Conservation (phyloP, 2,329 filamentous ascomycete genomes). For the Sarocladium brachiariae region DNA sequence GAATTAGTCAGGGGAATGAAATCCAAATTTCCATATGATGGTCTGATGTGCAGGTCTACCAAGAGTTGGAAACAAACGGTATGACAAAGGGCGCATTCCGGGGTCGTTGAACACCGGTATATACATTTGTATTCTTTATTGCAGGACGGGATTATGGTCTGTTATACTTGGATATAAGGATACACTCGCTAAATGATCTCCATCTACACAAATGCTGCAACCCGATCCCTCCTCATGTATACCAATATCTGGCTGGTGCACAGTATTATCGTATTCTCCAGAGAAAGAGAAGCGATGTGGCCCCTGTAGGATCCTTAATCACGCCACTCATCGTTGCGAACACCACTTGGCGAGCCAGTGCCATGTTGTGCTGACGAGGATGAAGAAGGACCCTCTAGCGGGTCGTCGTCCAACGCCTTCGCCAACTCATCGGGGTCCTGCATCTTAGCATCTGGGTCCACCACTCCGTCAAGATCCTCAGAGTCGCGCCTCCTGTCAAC, state of each 20-base stretch:
- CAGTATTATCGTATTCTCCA: background rate
- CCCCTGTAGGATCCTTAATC: conserved; percentile 18
- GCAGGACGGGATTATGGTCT: background rate
- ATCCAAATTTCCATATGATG: too few relatives aligned
- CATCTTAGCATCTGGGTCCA: conserved; percentile 60
- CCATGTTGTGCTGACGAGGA: conserved; percentile 13
- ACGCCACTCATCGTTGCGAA: conserved; percentile 41
- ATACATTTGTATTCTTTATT: background rate
- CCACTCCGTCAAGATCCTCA: conserved; percentile 36
- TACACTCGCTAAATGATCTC: conserved; percentile 6
- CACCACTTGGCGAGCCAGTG: conserved; percentile 28
- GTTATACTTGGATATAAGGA: background rate
- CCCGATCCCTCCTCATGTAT: too few relatives aligned
- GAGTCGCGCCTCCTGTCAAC: conserved; percentile 29
- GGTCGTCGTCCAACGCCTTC: conserved; percentile 48
- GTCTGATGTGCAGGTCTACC: too few relatives aligned
- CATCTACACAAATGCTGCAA: too few relatives aligned
- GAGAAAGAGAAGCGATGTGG: background rate
- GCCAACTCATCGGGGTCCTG: conserved; percentile 60
- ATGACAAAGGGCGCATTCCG: too few relatives aligned
- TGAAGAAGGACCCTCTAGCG: conserved; percentile 3
- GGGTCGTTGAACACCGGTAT: too few relatives aligned
- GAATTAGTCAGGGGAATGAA: too few relatives aligned
- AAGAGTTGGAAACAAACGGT: too few relatives aligned
- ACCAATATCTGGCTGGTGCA: background rate